Evolutionary conservation across 208 protist species (phyloP).

Genomic region (Acanthamoeba lenticulata): DNA sequence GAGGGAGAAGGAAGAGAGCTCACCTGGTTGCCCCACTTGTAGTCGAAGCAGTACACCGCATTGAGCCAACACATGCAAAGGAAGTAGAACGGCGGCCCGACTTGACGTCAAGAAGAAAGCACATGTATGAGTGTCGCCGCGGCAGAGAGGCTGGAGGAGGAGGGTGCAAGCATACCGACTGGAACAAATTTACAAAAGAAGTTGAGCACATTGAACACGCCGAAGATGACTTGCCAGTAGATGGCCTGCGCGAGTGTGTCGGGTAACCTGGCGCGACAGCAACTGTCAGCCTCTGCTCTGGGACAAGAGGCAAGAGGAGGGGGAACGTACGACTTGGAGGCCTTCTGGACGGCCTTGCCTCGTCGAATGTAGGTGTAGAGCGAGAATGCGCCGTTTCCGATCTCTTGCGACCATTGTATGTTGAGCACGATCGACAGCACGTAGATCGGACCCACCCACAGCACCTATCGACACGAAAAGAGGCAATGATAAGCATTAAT

Average conservation of each 20-base stretch:
- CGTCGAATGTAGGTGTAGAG: constrained; percentile 49
- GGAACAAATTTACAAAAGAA: constrained; percentile 61
- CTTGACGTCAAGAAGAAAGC: not conserved
- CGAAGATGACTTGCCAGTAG: constrained; percentile 60
- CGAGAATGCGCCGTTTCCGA: constrained; percentile 17
- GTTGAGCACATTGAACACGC: constrained; percentile 36
- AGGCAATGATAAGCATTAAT: not conserved
- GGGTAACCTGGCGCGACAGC: not conserved
- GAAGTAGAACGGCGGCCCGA: constrained; percentile 53
- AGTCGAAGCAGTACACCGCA: constrained; percentile 60
- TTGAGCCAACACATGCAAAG: constrained; percentile 61
- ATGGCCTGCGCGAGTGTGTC: constrained; percentile 49
- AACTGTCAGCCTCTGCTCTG: not conserved
- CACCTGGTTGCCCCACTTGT: constrained; percentile 58
- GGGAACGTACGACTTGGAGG: constrained; percentile 35
- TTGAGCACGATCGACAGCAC: constrained; percentile 60
- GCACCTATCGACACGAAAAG: not conserved
- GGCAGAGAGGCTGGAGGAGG: too few relatives aligned
- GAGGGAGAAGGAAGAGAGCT: too few relatives aligned
- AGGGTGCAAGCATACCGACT: not conserved
- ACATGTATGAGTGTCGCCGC: too few relatives aligned
- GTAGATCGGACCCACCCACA: constrained; percentile 63
- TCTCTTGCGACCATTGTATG: constrained; percentile 50
- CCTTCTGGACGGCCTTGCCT: not conserved
- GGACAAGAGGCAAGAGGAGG: not conserved